Conservation (phyloP, 257 asterid species). For the Eucommia ulmoides region DNA sequence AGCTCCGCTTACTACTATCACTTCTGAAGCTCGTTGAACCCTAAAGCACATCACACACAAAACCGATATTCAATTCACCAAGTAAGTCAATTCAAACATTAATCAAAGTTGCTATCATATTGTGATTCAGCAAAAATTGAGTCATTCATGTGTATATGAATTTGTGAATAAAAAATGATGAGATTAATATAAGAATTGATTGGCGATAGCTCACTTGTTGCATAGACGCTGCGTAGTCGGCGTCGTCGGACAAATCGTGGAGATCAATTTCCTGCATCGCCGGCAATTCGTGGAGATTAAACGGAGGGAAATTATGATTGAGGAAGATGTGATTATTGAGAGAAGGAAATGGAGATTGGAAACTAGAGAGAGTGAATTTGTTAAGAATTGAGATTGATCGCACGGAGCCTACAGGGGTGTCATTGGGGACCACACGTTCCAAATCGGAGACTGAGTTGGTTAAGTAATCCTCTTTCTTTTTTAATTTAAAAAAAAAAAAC, state of each 20-base stretch:
- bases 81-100: no score
- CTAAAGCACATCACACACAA: constrained; percentile 26
- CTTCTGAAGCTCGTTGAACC: constrained; percentile 42
- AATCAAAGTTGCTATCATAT: not conserved
- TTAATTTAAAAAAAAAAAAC: no score
- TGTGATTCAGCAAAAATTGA: not conserved
- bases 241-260: constrained; percentile 81
- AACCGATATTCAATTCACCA: not conserved
- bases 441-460: no score
- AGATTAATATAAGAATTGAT: not conserved
- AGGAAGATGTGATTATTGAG: not conserved
- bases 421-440: no score
- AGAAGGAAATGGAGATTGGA: not conserved
- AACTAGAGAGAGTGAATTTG: no score
- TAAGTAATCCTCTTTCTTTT: no score
- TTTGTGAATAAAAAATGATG: not conserved
- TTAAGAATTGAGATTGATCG: no score
- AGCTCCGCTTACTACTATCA: constrained; percentile 38
- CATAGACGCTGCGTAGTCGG: constrained; percentile 85
- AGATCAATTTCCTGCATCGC: constrained; percentile 67
- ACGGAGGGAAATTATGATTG: constrained; percentile 6
- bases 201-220: constrained; percentile 40
- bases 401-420: no score
- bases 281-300: constrained; percentile 18
- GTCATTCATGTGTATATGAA: not conserved